Conservation (phyloP, 768 basidiomycete species). For the Naganishia vishniacii region DNA sequence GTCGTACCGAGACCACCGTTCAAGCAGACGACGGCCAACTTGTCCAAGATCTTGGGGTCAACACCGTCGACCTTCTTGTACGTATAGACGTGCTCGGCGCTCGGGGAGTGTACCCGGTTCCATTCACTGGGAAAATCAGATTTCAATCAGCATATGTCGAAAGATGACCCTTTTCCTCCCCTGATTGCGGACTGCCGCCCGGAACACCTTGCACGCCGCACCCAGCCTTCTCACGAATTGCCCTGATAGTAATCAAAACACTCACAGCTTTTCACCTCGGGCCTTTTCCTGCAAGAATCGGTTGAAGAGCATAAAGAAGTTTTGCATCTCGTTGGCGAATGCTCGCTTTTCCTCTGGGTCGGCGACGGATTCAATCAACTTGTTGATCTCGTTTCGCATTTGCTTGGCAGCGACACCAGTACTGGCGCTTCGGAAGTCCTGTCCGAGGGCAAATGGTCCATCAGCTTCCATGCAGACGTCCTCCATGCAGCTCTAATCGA, state of each 20-base stretch:
- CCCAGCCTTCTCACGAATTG: too few relatives aligned
- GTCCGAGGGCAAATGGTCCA: neutral
- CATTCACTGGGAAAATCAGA: slow-evolving; percentile 59
- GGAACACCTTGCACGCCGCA: too few relatives aligned
- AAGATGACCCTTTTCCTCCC: too few relatives aligned
- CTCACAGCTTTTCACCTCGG: slow-evolving; percentile 77
- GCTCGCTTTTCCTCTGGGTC: slow-evolving; percentile 75
- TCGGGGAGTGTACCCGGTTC: slow-evolving; percentile 83
- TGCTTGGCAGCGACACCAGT: slow-evolving; percentile 59
- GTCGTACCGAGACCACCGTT: slow-evolving; percentile 90
- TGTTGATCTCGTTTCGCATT: slow-evolving; percentile 96
- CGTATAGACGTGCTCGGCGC: slow-evolving; percentile 75
- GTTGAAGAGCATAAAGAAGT: slow-evolving; percentile 92
- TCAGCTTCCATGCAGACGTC: neutral
- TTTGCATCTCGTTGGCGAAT: slow-evolving; percentile 92
- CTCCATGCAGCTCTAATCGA: neutral
- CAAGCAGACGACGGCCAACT: slow-evolving; percentile 90
- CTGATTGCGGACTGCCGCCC: too few relatives aligned
- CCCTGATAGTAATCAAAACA: neutral
- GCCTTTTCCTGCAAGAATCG: slow-evolving; percentile 86
- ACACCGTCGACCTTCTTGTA: slow-evolving; percentile 66
- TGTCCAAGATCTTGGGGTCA: slow-evolving; percentile 68
- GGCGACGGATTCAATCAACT: slow-evolving; percentile 69
- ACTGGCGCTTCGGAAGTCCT: slow-evolving; percentile 20
- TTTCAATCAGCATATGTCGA: too few relatives aligned